Evolutionary conservation across 306 rosid species (phyloP).

Genomic region (Senna tora): DNA sequence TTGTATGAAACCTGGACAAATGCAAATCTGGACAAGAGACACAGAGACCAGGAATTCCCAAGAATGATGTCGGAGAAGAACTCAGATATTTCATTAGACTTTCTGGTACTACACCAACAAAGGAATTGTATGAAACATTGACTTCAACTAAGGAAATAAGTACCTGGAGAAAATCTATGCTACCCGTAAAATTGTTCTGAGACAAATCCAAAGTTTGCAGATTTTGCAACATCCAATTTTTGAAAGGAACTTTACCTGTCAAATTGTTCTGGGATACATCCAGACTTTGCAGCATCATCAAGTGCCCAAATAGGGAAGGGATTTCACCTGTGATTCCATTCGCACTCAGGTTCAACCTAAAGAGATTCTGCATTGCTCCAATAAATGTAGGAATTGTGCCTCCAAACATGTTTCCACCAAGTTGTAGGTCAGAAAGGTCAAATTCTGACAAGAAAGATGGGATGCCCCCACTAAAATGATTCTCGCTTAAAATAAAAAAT

Average conservation of each 20-base stretch:
- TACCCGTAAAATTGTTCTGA: conserved; percentile 3
- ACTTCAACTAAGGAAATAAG: conserved; percentile 40
- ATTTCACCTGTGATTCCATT: conserved; percentile 52
- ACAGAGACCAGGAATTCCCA: conserved; percentile 52
- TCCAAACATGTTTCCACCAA: conserved; percentile 58
- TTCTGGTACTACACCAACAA: conserved; percentile 54
- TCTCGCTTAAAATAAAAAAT: conserved; percentile 47
- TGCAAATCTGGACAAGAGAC: conserved; percentile 37
- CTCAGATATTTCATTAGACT: conserved; percentile 40
- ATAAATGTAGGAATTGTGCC: conserved; percentile 55
- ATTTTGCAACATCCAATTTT: no score
- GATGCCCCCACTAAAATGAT: conserved; percentile 51
- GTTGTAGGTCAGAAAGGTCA: conserved; percentile 50
- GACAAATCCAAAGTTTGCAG: no score
- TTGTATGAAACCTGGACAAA: no score
- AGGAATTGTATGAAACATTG: conserved; percentile 55
- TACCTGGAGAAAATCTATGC: conserved; percentile 32
- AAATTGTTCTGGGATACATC: conserved; percentile 61
- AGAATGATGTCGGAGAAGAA: conserved; percentile 47
- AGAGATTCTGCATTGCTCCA: conserved; percentile 45
- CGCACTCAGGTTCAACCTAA: conserved; percentile 55
- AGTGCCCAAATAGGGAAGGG: conserved; percentile 43
- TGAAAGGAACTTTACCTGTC: conserved; percentile 21
- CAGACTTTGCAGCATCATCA: conserved; percentile 33
- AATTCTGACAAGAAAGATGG: conserved; percentile 47